These are phyloP conservation scores for Kuraishia floccosa DNA, from an alignment of 805 yeast species.

Conservation along the genomic window DNA sequence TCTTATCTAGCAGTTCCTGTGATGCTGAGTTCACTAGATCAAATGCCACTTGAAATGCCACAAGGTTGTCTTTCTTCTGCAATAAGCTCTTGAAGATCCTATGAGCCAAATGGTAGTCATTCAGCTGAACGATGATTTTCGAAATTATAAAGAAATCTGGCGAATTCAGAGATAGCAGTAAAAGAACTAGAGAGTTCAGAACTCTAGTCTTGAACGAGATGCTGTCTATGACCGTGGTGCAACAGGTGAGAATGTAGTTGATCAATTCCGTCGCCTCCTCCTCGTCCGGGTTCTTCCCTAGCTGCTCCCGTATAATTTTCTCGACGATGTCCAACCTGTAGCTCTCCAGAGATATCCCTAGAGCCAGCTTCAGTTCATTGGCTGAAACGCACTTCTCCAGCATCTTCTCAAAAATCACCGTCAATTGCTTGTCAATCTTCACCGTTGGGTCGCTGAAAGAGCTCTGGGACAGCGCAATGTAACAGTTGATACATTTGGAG, in stretches of 20 bases:
- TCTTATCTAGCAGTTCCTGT: constrained; percentile 67
- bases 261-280: constrained; percentile 44
- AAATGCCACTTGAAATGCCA: constrained; percentile 90
- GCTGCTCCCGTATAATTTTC: constrained; percentile 32
- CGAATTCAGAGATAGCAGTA: constrained; percentile 42
- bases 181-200: constrained; percentile 48
- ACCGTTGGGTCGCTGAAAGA: constrained; percentile 19
- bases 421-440: constrained; percentile 49
- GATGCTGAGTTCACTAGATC: constrained; percentile 88
- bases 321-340: constrained; percentile 75
- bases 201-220: constrained; percentile 57
- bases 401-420: constrained; percentile 76
- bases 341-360: constrained; percentile 87
- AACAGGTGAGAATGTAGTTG: constrained; percentile 65
- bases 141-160: constrained; percentile 81
- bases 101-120: constrained; percentile 62
- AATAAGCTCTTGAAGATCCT: constrained; percentile 55
- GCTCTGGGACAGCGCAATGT: constrained; percentile 53
- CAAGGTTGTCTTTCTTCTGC: constrained; percentile 24
- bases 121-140: constrained; percentile 80
- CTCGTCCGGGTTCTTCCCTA: constrained; percentile 26
- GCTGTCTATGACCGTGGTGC: constrained; percentile 55
- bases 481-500: constrained; percentile 81
- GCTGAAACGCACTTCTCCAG: constrained; percentile 62
- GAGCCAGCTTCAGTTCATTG: constrained; percentile 67